Conservation (phyloP, 2,329 filamentous ascomycete species). For the Nectriaceae sp. region DNA sequence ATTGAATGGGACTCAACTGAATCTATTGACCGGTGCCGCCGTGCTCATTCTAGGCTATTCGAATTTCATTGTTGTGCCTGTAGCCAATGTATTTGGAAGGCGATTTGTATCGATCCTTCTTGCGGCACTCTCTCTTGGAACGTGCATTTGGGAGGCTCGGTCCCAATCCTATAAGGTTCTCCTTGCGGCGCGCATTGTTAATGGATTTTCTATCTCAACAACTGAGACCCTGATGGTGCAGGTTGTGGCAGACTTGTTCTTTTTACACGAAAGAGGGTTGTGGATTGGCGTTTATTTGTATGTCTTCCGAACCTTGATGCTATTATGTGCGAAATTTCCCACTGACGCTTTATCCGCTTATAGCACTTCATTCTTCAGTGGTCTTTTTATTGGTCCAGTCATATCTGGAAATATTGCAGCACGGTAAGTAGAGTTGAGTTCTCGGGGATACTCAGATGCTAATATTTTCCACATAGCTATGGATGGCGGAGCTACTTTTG, state of each 20-base stretch:
- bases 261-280: background rate
- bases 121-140: background rate
- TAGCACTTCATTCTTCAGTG: background rate
- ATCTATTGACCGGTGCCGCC: background rate
- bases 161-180: background rate
- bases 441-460: background rate
- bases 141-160: background rate
- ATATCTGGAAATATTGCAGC: background rate
- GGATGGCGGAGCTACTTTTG: constrained; percentile 8
- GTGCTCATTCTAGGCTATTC: background rate
- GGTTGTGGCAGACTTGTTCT: background rate
- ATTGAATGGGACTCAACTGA: background rate
- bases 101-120: background rate
- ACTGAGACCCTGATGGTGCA: background rate
- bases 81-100: background rate
- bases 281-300: background rate
- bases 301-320: too few relatives aligned
- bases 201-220: background rate
- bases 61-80: background rate
- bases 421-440: background rate
- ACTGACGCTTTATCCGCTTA: too few relatives aligned
- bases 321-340: too few relatives aligned
- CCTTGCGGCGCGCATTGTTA: background rate
- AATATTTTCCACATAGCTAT: background rate
- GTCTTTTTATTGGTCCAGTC: background rate